Evolutionary conservation across 2,329 filamentous ascomycete species (phyloP), one percentile per base, ranked within the genome.

Genomic region (Stemphylium vesicarium): DNA sequence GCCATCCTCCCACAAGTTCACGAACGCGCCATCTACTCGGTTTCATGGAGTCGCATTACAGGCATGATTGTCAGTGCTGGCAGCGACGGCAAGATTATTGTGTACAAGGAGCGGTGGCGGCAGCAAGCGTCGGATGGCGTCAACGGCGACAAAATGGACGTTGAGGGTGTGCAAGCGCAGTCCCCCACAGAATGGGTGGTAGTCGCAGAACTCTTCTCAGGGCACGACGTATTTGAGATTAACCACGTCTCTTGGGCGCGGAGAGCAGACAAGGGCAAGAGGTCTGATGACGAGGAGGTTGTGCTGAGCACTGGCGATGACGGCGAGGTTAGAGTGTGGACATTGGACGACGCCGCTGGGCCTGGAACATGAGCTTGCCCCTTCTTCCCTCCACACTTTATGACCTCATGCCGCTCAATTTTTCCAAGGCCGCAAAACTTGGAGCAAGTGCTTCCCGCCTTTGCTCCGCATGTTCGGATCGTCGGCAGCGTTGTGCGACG

Each of bases 241-340:
- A 99, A 99, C 69, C 92, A 97, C 75, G 84, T 95, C 43, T 87
- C 85, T 2, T 99, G 95, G 95, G 92, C 92, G 62, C 85, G 83
- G 65, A 83, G 93, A 53, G 89, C 86, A 53, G 92, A 96, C 72
- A 81, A 82, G 44, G 88, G 79, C 1, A 82, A 82, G 70, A 81
- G 77, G 59, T 81, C 53, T n/a, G 82, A 84, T 1, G 81, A 76
- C 20, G 91, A 96, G 66, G 94, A 98, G 77, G 89, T 97, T 73
- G 80, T 99, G 41, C 80, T 98, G 16, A 95, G 90, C 13, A 96
- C 93, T 0, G 95, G 94, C 0, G 95, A 99, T 73, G 93, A 98
- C 76, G 95, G 95, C 0, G 82, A 89, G 47, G 89, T 97, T 24
- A 88, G 89, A 69, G 87, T 93, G 1, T 99, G 95, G 94, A 83